Evolutionary conservation across 371 early-diverging fungal genomes (phyloP).

Genomic region (Mucor plumbeus): DNA sequence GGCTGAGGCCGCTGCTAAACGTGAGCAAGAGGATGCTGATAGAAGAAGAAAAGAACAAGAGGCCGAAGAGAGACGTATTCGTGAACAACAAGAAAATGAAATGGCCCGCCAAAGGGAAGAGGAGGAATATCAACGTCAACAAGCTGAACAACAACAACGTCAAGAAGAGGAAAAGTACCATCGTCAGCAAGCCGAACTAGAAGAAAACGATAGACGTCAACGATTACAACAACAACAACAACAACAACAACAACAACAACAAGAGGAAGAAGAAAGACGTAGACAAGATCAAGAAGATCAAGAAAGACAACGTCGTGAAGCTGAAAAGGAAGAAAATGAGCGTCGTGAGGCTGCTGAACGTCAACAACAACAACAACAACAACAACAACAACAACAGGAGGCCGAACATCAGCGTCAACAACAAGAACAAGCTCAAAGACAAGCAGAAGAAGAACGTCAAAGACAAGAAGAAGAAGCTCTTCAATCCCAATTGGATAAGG

Average conservation of each 20-base stretch:
- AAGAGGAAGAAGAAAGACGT: constrained; percentile 20
- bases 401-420: constrained; percentile 27
- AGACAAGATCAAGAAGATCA: constrained; percentile 24
- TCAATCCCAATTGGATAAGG: constrained; percentile 32
- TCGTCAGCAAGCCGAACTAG: constrained; percentile 35
- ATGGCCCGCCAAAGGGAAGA: constrained; percentile 9
- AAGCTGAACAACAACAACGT: constrained; percentile 14
- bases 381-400: constrained; percentile 27
- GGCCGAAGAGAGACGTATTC: constrained; percentile 18
- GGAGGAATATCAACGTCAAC: constrained; percentile 24
- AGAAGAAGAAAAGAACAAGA: constrained; percentile 24
- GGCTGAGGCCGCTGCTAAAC: constrained; percentile 15
- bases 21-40: constrained; percentile 37
- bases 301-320: constrained; percentile 26
- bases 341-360: constrained; percentile 30
- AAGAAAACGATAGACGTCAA: constrained; percentile 17
- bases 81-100: constrained; percentile 25
- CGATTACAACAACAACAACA: constrained; percentile 15
- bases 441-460: constrained; percentile 34
- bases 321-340: constrained; percentile 18
- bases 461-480: constrained; percentile 20
- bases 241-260: constrained; percentile 16
- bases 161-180: constrained; percentile 31
- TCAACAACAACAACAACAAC: constrained; percentile 26
- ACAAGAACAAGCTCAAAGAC: constrained; percentile 13